phyloP scores from a whole-genome alignment of 495 filamentous ascomycete genomes.

The Annulohypoxylon moriforme region DNA sequence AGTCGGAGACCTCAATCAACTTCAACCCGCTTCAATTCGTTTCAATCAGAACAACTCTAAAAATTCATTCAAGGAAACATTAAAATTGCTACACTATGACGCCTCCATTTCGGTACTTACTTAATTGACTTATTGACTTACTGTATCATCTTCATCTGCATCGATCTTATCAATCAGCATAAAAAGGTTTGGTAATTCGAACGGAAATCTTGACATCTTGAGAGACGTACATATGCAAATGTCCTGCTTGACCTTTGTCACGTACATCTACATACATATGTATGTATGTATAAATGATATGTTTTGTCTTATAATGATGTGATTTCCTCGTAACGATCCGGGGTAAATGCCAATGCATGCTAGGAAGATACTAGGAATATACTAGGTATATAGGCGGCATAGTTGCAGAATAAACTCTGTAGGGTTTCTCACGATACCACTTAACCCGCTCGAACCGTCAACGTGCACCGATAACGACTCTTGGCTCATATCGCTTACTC shows the following conservation, averaged over 20 bases:
- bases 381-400: too few species aligned
- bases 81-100: slow-evolving; percentile 12
- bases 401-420: neutral
- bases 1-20: slow-evolving; percentile 29
- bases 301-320: slow-evolving; percentile 21
- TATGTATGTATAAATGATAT: neutral
- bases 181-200: neutral
- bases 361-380: too few species aligned
- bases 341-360: neutral
- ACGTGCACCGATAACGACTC: neutral
- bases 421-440: neutral
- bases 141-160: neutral
- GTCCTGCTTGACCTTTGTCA: neutral
- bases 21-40: neutral
- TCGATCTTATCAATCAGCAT: neutral
- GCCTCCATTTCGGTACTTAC: slow-evolving; percentile 6
- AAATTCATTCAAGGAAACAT: neutral
- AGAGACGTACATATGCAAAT: neutral
- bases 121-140: neutral
- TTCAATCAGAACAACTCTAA: neutral
- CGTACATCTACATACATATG: neutral
- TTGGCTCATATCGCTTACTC: slow-evolving; percentile 17
- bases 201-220: neutral
- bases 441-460: neutral
- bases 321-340: slow-evolving; percentile 9